Percentiles rank a stretch among this genome's conserved stretches.
Conservation (phyloP, 768 basidiomycete species). For the Sarcodon aspratus region DNA sequence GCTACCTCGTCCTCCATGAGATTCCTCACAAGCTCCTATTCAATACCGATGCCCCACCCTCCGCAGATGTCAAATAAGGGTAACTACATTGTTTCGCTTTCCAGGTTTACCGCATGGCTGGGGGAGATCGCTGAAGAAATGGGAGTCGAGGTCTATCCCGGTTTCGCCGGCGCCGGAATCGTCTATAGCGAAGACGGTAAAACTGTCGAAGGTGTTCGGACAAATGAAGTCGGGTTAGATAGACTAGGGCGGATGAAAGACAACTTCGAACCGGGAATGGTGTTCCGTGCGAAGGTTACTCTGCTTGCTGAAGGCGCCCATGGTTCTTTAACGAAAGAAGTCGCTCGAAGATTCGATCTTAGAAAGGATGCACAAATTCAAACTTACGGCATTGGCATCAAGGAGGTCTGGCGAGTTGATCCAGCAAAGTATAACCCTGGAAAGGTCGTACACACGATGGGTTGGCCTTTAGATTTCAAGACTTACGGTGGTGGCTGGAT, state of each 20-base stretch:
- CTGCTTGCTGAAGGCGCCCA: slow-evolving; percentile 94
- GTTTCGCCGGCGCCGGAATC: slow-evolving; percentile 85
- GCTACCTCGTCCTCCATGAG: slow-evolving; percentile 79
- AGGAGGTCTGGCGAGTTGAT: slow-evolving; percentile 94
- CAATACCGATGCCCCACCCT: slow-evolving; percentile 86
- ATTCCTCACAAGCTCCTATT: slow-evolving; percentile 56
- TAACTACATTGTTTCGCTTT: slow-evolving; percentile 89
- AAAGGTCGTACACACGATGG: slow-evolving; percentile 87
- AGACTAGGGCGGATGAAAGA: slow-evolving; percentile 67
- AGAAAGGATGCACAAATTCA: slow-evolving; percentile 66
- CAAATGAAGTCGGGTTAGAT: slow-evolving; percentile 91
- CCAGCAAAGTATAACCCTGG: slow-evolving; percentile 52
- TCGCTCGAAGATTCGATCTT: slow-evolving; percentile 64
- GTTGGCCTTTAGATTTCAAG: slow-evolving; percentile 77
- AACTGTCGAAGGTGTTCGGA: slow-evolving; percentile 68
- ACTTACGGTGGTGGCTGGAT: slow-evolving; percentile 91
- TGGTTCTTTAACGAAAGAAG: slow-evolving; percentile 78
- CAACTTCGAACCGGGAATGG: slow-evolving; percentile 92
- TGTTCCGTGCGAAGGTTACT: slow-evolving; percentile 85
- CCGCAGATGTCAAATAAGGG: slow-evolving; percentile 95
- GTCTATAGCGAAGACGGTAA: slow-evolving; percentile 55
- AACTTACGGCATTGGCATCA: slow-evolving; percentile 92
- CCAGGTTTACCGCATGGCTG: slow-evolving; percentile 84
- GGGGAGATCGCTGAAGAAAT: slow-evolving; percentile 72
- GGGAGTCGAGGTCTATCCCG: slow-evolving; percentile 94